These are phyloP conservation scores for Ophiostoma himal-ulmi DNA, from an alignment of 2,329 filamentous ascomycete genomes.

Conservation along the genomic window DNA sequence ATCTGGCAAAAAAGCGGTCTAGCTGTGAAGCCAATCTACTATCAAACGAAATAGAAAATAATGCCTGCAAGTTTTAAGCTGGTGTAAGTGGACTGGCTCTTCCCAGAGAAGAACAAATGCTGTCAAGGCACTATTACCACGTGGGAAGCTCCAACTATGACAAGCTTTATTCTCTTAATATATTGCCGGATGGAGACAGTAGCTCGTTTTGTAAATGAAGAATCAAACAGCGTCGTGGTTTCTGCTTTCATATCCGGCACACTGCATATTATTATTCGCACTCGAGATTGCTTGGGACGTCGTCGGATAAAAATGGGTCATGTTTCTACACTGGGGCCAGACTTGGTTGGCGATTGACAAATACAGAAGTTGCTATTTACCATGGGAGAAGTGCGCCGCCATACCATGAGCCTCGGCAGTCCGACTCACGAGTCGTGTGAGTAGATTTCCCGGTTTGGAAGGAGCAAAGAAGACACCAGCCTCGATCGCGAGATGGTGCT, in stretches of 20 bases:
- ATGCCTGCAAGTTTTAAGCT: not conserved
- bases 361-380: not conserved
- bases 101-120: not conserved
- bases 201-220: not conserved
- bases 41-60: not conserved
- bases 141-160: not conserved
- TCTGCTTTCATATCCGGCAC: not conserved
- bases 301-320: not conserved
- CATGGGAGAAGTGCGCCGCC: not conserved
- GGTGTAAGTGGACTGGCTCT: not conserved
- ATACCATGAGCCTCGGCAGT: not conserved
- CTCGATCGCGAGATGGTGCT: not conserved
- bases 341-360: not conserved
- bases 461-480: not conserved
- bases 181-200: not conserved
- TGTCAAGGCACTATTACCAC: not conserved
- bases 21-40: not conserved
- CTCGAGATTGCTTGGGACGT: slow-evolving; percentile 2
- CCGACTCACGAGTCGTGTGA: not conserved
- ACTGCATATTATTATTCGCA: not conserved
- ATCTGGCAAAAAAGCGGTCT: slow-evolving; percentile 17
- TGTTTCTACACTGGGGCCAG: not conserved
- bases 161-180: not conserved
- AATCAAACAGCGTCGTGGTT: not conserved
- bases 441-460: not conserved